These are phyloP conservation scores for Harringtonia aguacate DNA, from an alignment of 2,329 filamentous ascomycete genomes.

Conservation along the genomic window DNA sequence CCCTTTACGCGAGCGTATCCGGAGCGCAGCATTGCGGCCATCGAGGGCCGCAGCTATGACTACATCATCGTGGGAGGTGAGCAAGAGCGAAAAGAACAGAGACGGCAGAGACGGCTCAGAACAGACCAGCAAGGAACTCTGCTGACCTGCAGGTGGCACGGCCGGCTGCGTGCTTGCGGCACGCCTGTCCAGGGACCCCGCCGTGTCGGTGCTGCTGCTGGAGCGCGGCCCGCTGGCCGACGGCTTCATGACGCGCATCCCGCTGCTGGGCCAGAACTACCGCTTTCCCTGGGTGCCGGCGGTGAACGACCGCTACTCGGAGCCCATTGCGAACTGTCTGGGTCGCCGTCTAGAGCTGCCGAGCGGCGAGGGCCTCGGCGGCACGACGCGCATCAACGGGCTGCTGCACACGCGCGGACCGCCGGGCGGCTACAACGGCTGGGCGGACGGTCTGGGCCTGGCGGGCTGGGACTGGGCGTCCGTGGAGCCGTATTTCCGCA, in stretches of 20 bases:
- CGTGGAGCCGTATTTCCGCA: slow-evolving; percentile 22
- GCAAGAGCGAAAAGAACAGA: too few relatives aligned
- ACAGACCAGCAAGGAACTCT: too few relatives aligned
- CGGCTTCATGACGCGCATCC: slow-evolving; percentile 17
- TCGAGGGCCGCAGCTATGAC: neutral
- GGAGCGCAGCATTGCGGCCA: too few relatives aligned
- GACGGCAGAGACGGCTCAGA: too few relatives aligned
- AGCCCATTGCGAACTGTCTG: slow-evolving; percentile 15
- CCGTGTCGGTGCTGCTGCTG: slow-evolving; percentile 25
- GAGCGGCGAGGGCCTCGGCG: slow-evolving; percentile 20
- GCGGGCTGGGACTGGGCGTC: slow-evolving; percentile 22
- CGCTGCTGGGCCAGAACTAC: slow-evolving; percentile 19
- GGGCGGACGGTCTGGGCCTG: slow-evolving; percentile 17
- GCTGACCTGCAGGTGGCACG: slow-evolving; percentile 25
- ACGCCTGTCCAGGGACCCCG: slow-evolving; percentile 27
- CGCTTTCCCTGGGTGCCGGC: slow-evolving; percentile 14
- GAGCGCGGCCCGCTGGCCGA: slow-evolving; percentile 22
- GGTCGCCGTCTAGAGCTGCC: slow-evolving; percentile 12
- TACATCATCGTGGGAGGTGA: neutral
- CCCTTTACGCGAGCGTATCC: too few relatives aligned
- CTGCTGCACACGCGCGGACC: slow-evolving; percentile 20
- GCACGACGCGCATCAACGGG: slow-evolving; percentile 21
- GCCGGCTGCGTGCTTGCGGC: slow-evolving; percentile 35
- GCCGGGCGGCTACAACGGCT: slow-evolving; percentile 18
- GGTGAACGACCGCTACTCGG: slow-evolving; percentile 15